Percentiles rank a stretch among this genome's conserved stretches.
phyloP scores from a whole-genome alignment of 2,329 filamentous ascomycete genomes.

The Pyrenophora teres region DNA sequence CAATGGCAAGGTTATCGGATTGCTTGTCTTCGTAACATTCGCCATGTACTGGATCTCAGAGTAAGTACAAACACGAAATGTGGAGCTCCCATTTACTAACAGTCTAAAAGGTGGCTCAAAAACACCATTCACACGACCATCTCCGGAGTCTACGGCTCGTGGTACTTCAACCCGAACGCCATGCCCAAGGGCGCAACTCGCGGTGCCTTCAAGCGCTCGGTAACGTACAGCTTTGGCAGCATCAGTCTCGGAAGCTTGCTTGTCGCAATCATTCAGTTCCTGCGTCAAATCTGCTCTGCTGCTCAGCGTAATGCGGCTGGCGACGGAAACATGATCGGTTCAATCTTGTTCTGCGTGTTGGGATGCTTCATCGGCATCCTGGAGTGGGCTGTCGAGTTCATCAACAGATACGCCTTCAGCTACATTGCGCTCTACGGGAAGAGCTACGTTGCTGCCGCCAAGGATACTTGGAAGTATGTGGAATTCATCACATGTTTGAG shows the following conservation, averaged over 20 bases:
- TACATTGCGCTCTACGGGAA: conserved; percentile 95
- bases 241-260: conserved; percentile 85
- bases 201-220: conserved; percentile 77
- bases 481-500: background rate
- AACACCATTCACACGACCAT: conserved; percentile 89
- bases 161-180: conserved; percentile 79
- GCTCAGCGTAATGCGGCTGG: conserved; percentile 68
- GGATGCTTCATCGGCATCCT: conserved; percentile 77
- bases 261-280: conserved; percentile 83
- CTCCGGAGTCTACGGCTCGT: conserved; percentile 86
- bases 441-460: conserved; percentile 81
- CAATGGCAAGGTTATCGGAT: conserved; percentile 76
- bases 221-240: conserved; percentile 91
- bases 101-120: conserved; percentile 68
- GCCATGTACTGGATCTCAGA: conserved; percentile 94
- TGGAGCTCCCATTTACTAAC: conserved; percentile 55
- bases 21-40: conserved; percentile 87
- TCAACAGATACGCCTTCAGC: conserved; percentile 91
- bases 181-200: conserved; percentile 80
- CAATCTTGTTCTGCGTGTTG: conserved; percentile 73
- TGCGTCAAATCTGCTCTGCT: conserved; percentile 82
- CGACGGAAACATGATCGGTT: conserved; percentile 70
- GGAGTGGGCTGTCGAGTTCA: conserved; percentile 83
- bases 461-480: conserved; percentile 76
- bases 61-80: conserved; percentile 20